Base-by-base conservation (phyloP, 2,329 filamentous ascomycete genomes). In the Colletotrichum aenigma region DNA sequence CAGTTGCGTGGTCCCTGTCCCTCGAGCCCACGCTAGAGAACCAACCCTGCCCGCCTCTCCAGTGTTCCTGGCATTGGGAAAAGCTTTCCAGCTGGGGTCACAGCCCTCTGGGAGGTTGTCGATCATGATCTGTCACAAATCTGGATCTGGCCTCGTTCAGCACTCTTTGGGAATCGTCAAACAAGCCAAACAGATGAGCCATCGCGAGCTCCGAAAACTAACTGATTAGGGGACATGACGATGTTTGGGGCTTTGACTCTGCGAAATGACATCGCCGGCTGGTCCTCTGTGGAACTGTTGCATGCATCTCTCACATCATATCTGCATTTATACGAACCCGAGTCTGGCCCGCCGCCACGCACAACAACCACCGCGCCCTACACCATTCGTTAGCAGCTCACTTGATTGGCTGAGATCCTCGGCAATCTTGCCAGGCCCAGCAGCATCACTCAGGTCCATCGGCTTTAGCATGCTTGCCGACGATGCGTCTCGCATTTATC, bases 101-200 rank as follows among this genome's bases (percentile, higher is more conserved):
- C 30, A 67, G 43, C 56, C 71, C 28, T 70, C 52, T 70, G 60
- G 68, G 43, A 56, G 38, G 69, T 48, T 55, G 68, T 69, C 68
- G 75, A 78, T 78, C 71, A 68, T 77, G 76, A 78, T 76, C 76
- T 77, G 71, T 78, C 75, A 77, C 36, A 77, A 48, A 77, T 77
- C 68, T 71, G 75, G 55, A 78, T 76, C 76, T 67, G 61, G 65
- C 38, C 43, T 48, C 34, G 30, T 21, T 48, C 38, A 32, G 9
- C 26, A 56, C 66, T 43, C 13, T 65, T 64, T 71, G 56, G 56
- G 21, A 60, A 61, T 71, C 66, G 58, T 13, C 36, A 66, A 26
- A 64, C n/a, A 38, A 21, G 21, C 66, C 48, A 71, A 56, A 60
- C 26, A 74, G 21, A 74, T 21, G 36, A 71, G 61, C 34, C 61